These are phyloP conservation scores for Hypoxylon lienhwacheense DNA, from an alignment of 495 filamentous ascomycete genomes.

Conservation along the genomic window DNA sequence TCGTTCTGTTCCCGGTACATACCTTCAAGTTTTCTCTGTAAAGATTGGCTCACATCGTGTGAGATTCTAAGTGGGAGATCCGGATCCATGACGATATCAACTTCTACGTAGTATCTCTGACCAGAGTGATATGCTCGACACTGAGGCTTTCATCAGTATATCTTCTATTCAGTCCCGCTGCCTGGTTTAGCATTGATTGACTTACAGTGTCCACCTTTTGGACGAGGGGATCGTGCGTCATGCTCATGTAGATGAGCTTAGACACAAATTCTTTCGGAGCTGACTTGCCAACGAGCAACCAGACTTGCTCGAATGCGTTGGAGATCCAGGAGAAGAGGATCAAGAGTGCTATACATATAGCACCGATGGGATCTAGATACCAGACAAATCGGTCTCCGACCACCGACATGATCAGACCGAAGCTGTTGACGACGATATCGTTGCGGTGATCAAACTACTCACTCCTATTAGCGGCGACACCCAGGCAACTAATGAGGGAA, in stretches of 20 bases:
- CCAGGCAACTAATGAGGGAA: not conserved
- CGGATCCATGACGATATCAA: slow-evolving; percentile 61
- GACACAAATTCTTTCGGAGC: slow-evolving; percentile 57
- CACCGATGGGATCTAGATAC: slow-evolving; percentile 59
- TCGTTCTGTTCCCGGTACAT: not conserved
- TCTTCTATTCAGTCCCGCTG: not conserved
- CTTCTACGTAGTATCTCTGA: slow-evolving; percentile 59
- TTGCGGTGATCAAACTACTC: slow-evolving; percentile 55
- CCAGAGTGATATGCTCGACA: slow-evolving; percentile 60
- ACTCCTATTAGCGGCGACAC: slow-evolving; percentile 19
- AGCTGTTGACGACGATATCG: slow-evolving; percentile 58
- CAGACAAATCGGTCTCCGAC: slow-evolving; percentile 56
- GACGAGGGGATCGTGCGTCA: slow-evolving; percentile 57
- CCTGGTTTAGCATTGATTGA: not conserved
- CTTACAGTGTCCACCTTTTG: slow-evolving; percentile 57
- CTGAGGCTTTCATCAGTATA: slow-evolving; percentile 25
- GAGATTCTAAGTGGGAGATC: slow-evolving; percentile 51
- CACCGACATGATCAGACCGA: slow-evolving; percentile 58
- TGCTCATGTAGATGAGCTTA: slow-evolving; percentile 59
- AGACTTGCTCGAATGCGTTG: slow-evolving; percentile 60
- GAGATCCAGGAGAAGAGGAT: slow-evolving; percentile 59
- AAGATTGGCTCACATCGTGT: slow-evolving; percentile 56
- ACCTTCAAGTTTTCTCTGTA: slow-evolving; percentile 60
- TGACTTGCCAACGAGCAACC: slow-evolving; percentile 58
- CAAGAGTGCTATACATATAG: slow-evolving; percentile 56